Percentiles rank a stretch among this genome's conserved stretches.
Evolutionary conservation across 352 stramenopile species (phyloP).

Genomic region (Globisporangium canariense): DNA sequence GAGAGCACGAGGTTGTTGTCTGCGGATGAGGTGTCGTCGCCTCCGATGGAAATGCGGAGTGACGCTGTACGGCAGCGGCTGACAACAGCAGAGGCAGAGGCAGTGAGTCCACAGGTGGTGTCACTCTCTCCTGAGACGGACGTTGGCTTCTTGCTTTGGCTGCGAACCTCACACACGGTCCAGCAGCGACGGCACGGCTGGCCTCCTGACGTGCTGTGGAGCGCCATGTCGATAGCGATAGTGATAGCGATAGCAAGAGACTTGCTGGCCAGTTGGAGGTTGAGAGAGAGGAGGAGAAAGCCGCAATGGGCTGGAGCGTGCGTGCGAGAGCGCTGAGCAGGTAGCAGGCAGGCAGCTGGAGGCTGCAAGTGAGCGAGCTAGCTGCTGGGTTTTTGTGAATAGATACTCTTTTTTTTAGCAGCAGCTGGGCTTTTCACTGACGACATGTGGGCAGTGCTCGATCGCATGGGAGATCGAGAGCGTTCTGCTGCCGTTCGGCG

Average conservation of each 20-base stretch:
- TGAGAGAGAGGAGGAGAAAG: background rate
- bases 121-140: too few species aligned
- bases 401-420: background rate
- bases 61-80: slow-evolving; percentile 6
- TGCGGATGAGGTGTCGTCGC: background rate
- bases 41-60: slow-evolving; percentile 9
- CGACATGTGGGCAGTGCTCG: too few species aligned
- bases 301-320: background rate
- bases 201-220: background rate
- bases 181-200: slow-evolving; percentile 10
- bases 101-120: background rate
- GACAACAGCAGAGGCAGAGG: background rate
- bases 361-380: background rate
- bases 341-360: background rate
- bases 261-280: background rate
- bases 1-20: background rate
- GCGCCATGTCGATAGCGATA: background rate
- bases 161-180: slow-evolving; percentile 8
- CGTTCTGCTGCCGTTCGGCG: background rate
- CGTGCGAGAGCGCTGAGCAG: background rate
- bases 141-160: background rate
- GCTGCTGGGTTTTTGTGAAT: background rate
- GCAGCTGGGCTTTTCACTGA: background rate
- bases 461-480: background rate
- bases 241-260: background rate